Percentiles rank a stretch among this genome's conserved stretches.
phyloP scores from a whole-genome alignment of 2,329 filamentous ascomycete species.

The Colletotrichum lindemuthianum region DNA sequence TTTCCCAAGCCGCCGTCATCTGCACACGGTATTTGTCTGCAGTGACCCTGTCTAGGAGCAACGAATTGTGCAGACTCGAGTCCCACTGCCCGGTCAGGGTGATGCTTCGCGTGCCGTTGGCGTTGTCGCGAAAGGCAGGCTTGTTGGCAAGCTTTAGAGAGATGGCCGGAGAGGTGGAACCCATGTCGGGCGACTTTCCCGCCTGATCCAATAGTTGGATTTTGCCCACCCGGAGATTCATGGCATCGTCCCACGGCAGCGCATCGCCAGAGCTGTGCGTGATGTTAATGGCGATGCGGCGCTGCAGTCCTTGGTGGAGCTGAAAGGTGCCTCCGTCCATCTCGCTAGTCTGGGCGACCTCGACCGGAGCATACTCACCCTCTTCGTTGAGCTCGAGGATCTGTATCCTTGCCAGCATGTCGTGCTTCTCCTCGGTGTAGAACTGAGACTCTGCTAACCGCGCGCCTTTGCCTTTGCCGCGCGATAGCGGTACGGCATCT shows the following conservation, averaged over 20 bases:
- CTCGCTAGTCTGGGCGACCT: constrained; percentile 87
- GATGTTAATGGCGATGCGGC: constrained; percentile 87
- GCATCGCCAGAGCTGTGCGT: constrained; percentile 90
- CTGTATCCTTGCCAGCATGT: constrained; percentile 88
- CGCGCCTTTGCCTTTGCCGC: constrained; percentile 61
- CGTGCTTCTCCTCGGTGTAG: constrained; percentile 91
- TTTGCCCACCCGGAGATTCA: constrained; percentile 79
- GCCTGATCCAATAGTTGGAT: constrained; percentile 85
- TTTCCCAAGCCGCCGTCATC: constrained; percentile 86
- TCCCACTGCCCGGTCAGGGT: constrained; percentile 96
- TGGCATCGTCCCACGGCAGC: constrained; percentile 88
- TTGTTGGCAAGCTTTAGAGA: constrained; percentile 79
- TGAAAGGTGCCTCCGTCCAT: constrained; percentile 93
- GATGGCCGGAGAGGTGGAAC: constrained; percentile 77
- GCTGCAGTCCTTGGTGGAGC: constrained; percentile 92
- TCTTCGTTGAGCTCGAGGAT: constrained; percentile 91
- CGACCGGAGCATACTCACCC: constrained; percentile 90
- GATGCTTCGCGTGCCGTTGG: constrained; percentile 89
- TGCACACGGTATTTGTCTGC: constrained; percentile 94
- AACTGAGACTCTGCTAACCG: constrained; percentile 93
- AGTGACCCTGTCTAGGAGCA: constrained; percentile 93
- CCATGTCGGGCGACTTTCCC: constrained; percentile 85
- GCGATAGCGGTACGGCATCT: constrained; percentile 73
- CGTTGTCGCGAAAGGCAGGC: constrained; percentile 83
- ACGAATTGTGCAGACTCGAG: constrained; percentile 88